Evolutionary conservation across 2,329 filamentous ascomycete species (phyloP), one percentile per base, ranked within the genome.

Genomic region (Botryotinia globosa): DNA sequence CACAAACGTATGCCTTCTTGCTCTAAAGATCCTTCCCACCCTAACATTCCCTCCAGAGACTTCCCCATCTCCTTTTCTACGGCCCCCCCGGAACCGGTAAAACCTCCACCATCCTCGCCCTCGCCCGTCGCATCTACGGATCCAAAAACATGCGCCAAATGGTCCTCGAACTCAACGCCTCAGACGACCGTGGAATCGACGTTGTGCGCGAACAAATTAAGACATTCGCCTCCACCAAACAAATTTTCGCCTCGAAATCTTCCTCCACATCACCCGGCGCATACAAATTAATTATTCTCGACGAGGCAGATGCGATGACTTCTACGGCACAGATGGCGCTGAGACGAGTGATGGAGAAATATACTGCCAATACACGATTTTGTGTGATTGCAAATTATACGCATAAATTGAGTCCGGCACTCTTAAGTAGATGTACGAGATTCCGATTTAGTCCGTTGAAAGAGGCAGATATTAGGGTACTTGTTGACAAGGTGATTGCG

Each of bases 231-330:
- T 97, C 93, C 78, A 99, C 96, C 12, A 98, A 97, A 83, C 96
- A 99, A 81, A 99, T 99, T 79, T 99, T 99, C 84, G 86, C 84
- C 22, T 84, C 87, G 80, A 89, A 88, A n/a, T 85, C 87, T 59
- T 74, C 81, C 34, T 79, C 83, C 45, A 83, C 84, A 9, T 83
- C 83, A 8, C 83, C 95, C 39, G 93, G 92, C 0, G 88, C 88
- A 5, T 99, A 92, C 86, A 99, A 99, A 85, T 89, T 99, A 77
- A 98, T 99, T 80, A 93, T 99, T 72, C 89, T 99, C 7, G 96
- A 99, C 82, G 96, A 99, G 85, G 96, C 96, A n/a, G 96, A 99
- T 82, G 96, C 96, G 71, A 99, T 99, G 96, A 99, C 96, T n/a
- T 92, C 93, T 71, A 97, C 95, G 0, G 96, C 96, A 9, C 96